Evolutionary conservation across 2,329 filamentous ascomycete genomes (phyloP).

Genomic region (Cladosporium sp.): DNA sequence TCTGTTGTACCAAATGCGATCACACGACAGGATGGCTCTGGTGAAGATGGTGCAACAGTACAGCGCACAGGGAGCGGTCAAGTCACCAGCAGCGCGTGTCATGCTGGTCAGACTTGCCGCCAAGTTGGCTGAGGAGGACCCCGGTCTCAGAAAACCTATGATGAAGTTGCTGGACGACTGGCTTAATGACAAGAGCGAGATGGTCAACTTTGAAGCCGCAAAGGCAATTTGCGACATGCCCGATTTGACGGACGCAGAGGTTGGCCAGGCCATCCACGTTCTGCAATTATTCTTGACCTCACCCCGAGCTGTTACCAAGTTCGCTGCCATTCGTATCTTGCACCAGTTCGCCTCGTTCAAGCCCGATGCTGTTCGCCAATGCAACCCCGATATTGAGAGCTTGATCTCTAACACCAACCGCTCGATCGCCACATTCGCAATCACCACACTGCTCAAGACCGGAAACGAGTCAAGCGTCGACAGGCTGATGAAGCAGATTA

Average conservation of each 20-base stretch:
- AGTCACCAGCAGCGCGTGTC: slow-evolving; percentile 88
- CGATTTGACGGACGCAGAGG: slow-evolving; percentile 87
- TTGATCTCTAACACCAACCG: slow-evolving; percentile 96
- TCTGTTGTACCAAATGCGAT: slow-evolving; percentile 94
- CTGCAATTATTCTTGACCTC: slow-evolving; percentile 96
- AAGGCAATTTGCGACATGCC: slow-evolving; percentile 96
- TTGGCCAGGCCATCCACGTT: slow-evolving; percentile 87
- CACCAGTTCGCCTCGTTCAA: slow-evolving; percentile 97
- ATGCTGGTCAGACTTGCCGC: slow-evolving; percentile 90
- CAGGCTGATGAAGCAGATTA: slow-evolving; percentile 96
- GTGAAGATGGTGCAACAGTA: slow-evolving; percentile 99
- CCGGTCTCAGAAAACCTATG: slow-evolving; percentile 87
- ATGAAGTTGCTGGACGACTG: slow-evolving; percentile 94
- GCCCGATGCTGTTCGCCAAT: slow-evolving; percentile 82
- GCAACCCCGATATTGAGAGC: slow-evolving; percentile 95
- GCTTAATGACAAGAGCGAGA: slow-evolving; percentile 97
- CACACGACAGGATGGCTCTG: slow-evolving; percentile 94
- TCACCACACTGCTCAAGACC: slow-evolving; percentile 95
- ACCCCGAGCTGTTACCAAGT: slow-evolving; percentile 92
- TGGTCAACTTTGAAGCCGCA: slow-evolving; percentile 98
- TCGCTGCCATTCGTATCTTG: slow-evolving; percentile 91
- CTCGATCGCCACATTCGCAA: slow-evolving; percentile 96
- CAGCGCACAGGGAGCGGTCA: slow-evolving; percentile 82
- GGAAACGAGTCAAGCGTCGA: slow-evolving; percentile 97
- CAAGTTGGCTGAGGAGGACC: slow-evolving; percentile 90